Conservation (phyloP, 345 rosid genomes). For the Syzygium oleosum region DNA sequence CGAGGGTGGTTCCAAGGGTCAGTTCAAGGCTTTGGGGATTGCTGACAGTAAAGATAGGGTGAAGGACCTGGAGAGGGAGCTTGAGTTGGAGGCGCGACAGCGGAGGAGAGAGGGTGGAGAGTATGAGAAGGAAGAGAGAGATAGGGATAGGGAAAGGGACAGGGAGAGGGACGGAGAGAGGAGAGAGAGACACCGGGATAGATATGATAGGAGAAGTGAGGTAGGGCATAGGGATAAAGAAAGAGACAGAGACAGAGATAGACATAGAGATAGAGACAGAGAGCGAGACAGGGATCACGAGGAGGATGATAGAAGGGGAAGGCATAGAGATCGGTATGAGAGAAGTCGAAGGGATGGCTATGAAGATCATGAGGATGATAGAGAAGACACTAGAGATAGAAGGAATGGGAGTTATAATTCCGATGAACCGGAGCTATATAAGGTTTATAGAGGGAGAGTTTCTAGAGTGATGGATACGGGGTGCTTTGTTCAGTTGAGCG, state of each 20-base stretch:
- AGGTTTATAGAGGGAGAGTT: slow-evolving; percentile 72
- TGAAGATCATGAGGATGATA: slow-evolving; percentile 5
- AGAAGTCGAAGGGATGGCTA: slow-evolving; percentile 17
- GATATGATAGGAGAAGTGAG: slow-evolving; percentile 3
- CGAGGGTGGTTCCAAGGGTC: slow-evolving; percentile 25
- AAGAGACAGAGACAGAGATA: neutral
- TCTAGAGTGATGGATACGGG: slow-evolving; percentile 81
- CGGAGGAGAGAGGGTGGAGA: slow-evolving; percentile 6
- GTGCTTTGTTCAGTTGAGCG: slow-evolving; percentile 75
- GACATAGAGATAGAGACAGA: slow-evolving; percentile 6
- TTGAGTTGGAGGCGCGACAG: slow-evolving; percentile 41
- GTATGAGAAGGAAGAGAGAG: neutral
- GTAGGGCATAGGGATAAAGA: slow-evolving; percentile 4
- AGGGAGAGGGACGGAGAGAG: slow-evolving; percentile 16
- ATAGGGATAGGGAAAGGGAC: slow-evolving; percentile 7
- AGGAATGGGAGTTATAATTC: slow-evolving; percentile 5
- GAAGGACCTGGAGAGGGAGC: slow-evolving; percentile 57
- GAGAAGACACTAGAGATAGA: slow-evolving; percentile 9
- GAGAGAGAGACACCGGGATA: slow-evolving; percentile 8
- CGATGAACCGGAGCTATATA: slow-evolving; percentile 62
- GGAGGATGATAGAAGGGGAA: slow-evolving; percentile 15
- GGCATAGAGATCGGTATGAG: slow-evolving; percentile 15
- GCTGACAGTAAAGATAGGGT: slow-evolving; percentile 57
- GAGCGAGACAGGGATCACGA: slow-evolving; percentile 22
- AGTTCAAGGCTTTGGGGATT: slow-evolving; percentile 63